These are phyloP conservation scores for Pythium vanterpoolii DNA, from an alignment of 352 stramenopile genomes.

Conservation along the genomic window DNA sequence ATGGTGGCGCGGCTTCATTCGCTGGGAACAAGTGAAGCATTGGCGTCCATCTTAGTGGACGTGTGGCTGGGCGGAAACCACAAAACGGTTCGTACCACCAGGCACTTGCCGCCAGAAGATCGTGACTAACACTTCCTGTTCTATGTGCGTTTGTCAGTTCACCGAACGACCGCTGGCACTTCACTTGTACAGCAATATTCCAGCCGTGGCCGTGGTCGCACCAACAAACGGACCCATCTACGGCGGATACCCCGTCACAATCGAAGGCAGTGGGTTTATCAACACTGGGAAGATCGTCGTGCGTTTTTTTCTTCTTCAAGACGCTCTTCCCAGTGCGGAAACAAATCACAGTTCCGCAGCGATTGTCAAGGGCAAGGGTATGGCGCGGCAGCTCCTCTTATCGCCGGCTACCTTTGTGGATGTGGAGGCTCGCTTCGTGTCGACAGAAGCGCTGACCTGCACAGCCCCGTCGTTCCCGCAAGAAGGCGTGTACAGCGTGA, in stretches of 20 bases:
- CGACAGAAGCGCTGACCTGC: slow-evolving; percentile 39
- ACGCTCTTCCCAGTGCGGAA: slow-evolving; percentile 2
- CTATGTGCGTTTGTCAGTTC: slow-evolving; percentile 34
- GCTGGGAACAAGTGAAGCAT: too few relatives aligned
- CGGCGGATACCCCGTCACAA: slow-evolving; percentile 51
- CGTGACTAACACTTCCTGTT: neutral
- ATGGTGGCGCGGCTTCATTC: too few relatives aligned
- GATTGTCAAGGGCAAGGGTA: neutral
- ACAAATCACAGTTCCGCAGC: neutral
- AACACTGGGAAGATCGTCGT: slow-evolving; percentile 55
- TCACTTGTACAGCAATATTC: slow-evolving; percentile 48
- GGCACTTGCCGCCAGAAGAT: neutral
- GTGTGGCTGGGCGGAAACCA: slow-evolving; percentile 58
- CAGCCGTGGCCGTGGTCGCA: slow-evolving; percentile 33
- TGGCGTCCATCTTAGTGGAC: slow-evolving; percentile 46
- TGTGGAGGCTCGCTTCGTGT: slow-evolving; percentile 34
- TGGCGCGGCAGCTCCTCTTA: neutral
- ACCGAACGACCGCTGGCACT: slow-evolving; percentile 47
- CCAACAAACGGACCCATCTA: slow-evolving; percentile 79
- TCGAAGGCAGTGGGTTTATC: slow-evolving; percentile 63
- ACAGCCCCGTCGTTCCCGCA: slow-evolving; percentile 46
- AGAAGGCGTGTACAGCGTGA: slow-evolving; percentile 65
- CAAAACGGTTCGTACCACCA: slow-evolving; percentile 35
- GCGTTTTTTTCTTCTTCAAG: slow-evolving; percentile 53
- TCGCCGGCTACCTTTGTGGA: slow-evolving; percentile 6